These are phyloP conservation scores for Psilocybe mexicana DNA, from an alignment of 1,284 basidiomycete species.

Conservation along the genomic window DNA sequence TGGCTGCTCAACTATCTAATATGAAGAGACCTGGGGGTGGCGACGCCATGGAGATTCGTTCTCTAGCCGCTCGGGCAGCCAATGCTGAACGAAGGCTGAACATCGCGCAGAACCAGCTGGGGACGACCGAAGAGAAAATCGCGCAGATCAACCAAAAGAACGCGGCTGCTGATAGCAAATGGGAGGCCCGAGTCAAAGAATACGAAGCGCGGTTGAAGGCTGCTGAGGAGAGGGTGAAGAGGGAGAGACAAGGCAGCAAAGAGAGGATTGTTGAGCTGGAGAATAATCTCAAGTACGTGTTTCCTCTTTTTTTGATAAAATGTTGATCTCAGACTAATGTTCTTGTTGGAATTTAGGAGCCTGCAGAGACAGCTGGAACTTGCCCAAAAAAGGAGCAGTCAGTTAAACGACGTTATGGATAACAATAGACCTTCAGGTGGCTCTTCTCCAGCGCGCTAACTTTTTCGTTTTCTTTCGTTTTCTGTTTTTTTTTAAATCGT, in stretches of 20 bases:
- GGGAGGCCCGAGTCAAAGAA: conserved; percentile 92
- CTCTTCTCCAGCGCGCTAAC: not conserved
- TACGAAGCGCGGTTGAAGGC: conserved; percentile 83
- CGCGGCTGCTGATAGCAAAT: conserved; percentile 75
- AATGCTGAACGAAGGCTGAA: conserved; percentile 83
- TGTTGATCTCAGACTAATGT: not conserved
- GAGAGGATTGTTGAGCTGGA: conserved; percentile 77
- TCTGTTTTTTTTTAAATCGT: not conserved
- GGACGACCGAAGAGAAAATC: conserved; percentile 82
- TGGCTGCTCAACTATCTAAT: conserved; percentile 71
- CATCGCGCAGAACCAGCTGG: conserved; percentile 81
- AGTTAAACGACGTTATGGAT: conserved; percentile 68
- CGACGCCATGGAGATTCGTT: conserved; percentile 73
- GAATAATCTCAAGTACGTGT: conserved; percentile 63
- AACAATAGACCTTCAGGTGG: not conserved
- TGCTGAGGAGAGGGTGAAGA: conserved; percentile 93
- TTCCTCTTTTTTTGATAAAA: conserved; percentile 11
- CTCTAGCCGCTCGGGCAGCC: conserved; percentile 69
- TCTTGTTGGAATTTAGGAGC: conserved; percentile 42
- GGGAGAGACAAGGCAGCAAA: conserved; percentile 93
- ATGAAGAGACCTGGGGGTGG: conserved; percentile 65
- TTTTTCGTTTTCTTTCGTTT: not conserved
- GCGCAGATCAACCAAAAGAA: conserved; percentile 72
- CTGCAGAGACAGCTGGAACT: conserved; percentile 70
- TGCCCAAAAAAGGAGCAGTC: conserved; percentile 66